A percentile compares a stretch with the other conserved stretches of the same genome.
These are phyloP conservation scores for Syncephalastrum sp. DNA, from an alignment of 371 early-diverging fungal species.

Conservation along the genomic window DNA sequence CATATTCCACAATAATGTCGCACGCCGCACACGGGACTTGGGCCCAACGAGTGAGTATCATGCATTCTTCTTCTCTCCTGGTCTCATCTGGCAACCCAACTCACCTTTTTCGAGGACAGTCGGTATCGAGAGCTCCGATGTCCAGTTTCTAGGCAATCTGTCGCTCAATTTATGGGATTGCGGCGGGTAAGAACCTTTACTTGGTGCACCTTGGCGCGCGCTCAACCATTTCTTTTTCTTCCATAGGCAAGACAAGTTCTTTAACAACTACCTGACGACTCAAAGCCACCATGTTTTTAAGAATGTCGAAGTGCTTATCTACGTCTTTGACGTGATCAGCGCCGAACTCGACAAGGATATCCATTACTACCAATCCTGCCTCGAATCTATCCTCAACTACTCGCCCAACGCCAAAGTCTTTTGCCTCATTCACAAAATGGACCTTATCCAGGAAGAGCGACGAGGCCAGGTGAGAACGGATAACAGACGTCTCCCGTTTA, in stretches of 20 bases:
- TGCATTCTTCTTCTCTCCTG: neutral
- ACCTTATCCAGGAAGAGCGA: constrained; percentile 73
- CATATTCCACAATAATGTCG: constrained; percentile 85
- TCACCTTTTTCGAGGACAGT: constrained; percentile 40
- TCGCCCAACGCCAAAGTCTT: constrained; percentile 86
- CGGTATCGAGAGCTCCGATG: constrained; percentile 90
- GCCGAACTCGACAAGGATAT: constrained; percentile 83
- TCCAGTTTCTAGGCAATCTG: constrained; percentile 85
- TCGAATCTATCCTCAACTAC: constrained; percentile 70
- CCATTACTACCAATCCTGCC: constrained; percentile 76
- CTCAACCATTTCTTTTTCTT: neutral
- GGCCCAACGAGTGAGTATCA: constrained; percentile 13
- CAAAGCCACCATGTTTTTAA: constrained; percentile 87
- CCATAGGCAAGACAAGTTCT: constrained; percentile 79
- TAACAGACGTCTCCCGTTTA: neutral
- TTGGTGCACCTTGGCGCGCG: neutral
- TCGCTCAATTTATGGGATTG: constrained; percentile 92
- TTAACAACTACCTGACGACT: constrained; percentile 85
- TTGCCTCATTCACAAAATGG: constrained; percentile 92
- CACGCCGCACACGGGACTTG: constrained; percentile 16
- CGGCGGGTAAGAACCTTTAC: constrained; percentile 53
- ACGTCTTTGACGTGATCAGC: constrained; percentile 90
- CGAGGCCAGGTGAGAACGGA: constrained; percentile 46
- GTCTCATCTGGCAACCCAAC: neutral
- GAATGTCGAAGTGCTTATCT: constrained; percentile 90